Evolutionary conservation across 805 yeast genomes (phyloP), one percentile per base, ranked within the genome.

Genomic region (Cyberlindnera suaveolens): DNA sequence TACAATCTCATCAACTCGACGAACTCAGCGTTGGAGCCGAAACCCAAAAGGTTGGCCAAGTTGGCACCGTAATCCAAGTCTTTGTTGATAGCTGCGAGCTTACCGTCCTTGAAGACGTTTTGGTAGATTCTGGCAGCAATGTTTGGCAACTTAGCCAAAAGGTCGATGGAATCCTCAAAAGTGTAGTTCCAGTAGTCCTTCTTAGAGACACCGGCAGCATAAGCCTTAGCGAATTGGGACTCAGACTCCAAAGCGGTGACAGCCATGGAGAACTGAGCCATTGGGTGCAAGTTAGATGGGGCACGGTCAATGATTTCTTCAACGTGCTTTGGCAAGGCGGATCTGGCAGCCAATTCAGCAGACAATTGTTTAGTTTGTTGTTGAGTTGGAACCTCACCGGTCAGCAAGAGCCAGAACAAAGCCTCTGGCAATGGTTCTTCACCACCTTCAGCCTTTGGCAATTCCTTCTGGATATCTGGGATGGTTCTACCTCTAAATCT

Each of bases 181-280:
- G 89, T 76, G 72, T 82, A 81, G 67, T 77, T 75, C 95, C 95
- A 85, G 78, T 83, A 85, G 55, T 85, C 85, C 66, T 75, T 77
- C 75, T 85, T 85, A 73, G 76, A 75, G 50, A 82, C 88, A 69
- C 95, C 95, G 46, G 76, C 70, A 55, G 88, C 91, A 63, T 85
- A 85, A 48, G 93, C 91, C 72, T 84, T 83, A 57, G 91, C 82
- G 61, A 84, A 85, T 61, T 79, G 80, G 43, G 91, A 84, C 71
- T 85, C 93, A 48, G 82, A 71, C 73, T 85, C 91, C 61, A 85
- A 72, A 41, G 93, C 89, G 50, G 80, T 82, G 44, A 85, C 75
- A 38, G 91, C 95, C 64, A 85, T 82, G 52, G 89, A 80, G 63
- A 85, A 81, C 71, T 85, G 95, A 43, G 95, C 90, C 95, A 85